Percentiles rank a stretch among this genome's conserved stretches.
phyloP scores from a whole-genome alignment of 1,284 basidiomycete species.

The Chondrostereum purpureum region DNA sequence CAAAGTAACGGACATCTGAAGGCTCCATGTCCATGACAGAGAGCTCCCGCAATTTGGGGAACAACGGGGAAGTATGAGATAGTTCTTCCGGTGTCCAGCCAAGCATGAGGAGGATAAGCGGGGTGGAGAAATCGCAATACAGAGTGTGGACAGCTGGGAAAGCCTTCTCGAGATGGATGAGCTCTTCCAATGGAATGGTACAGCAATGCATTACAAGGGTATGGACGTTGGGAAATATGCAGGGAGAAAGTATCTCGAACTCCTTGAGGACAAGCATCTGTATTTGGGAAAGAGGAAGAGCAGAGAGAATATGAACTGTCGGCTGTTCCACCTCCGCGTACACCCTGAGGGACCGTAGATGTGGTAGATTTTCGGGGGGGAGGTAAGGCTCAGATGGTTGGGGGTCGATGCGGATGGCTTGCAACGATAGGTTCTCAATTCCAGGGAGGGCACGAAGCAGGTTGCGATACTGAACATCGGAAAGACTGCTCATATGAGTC shows the following conservation, averaged over 20 bases:
- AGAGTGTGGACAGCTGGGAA: not conserved
- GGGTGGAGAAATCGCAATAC: not conserved
- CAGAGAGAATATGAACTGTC: constrained; percentile 23
- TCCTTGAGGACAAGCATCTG: constrained; percentile 19
- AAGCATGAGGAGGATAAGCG: not conserved
- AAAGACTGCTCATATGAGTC: constrained; percentile 27
- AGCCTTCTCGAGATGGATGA: not conserved
- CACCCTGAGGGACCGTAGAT: constrained; percentile 28
- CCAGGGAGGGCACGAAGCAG: constrained; percentile 25
- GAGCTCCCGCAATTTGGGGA: constrained; percentile 8
- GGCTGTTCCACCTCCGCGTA: constrained; percentile 23
- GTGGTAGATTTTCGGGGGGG: constrained; percentile 23
- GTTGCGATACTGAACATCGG: constrained; percentile 24
- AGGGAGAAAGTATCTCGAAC: not conserved
- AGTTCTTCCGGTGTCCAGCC: not conserved
- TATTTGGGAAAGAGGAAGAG: constrained; percentile 28
- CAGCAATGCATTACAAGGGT: not conserved
- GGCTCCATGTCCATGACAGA: constrained; percentile 19
- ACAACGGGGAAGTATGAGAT: constrained; percentile 8
- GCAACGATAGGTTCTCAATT: constrained; percentile 34
- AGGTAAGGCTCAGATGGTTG: not conserved
- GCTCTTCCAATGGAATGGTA: not conserved
- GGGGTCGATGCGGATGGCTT: constrained; percentile 27
- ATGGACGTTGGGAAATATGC: not conserved
- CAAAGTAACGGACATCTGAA: constrained; percentile 23